Evolutionary conservation across 129 eudicot genomes (phyloP).

Genomic region (Tanacetum coccineum): DNA sequence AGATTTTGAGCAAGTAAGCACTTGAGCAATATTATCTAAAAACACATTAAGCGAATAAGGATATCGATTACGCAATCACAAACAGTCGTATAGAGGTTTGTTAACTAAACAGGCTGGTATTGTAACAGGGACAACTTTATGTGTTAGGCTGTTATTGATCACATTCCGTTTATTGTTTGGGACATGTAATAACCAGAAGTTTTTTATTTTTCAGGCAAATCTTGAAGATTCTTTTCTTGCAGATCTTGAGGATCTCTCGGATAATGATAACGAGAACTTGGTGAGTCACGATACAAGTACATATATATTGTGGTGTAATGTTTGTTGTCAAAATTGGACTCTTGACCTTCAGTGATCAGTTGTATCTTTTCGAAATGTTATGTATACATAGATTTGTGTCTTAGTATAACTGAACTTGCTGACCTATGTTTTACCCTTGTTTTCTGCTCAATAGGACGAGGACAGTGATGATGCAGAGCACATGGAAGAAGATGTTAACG

Average conservation of each 20-base stretch:
- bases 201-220: constrained; percentile 54
- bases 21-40: too few species aligned
- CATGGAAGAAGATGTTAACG: constrained; percentile 81
- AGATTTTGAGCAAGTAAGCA: too few species aligned
- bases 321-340: background rate
- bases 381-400: too few species aligned
- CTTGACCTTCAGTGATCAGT: background rate
- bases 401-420: constrained; percentile 6
- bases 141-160: background rate
- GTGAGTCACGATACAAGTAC: constrained; percentile 35
- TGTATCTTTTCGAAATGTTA: too few species aligned
- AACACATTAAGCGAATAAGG: too few species aligned
- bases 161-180: background rate
- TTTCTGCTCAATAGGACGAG: constrained; percentile 49
- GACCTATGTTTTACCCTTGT: background rate
- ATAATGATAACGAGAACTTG: constrained; percentile 64
- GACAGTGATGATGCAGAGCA: constrained; percentile 50
- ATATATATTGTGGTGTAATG: background rate
- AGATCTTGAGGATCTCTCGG: constrained; percentile 95
- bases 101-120: background rate
- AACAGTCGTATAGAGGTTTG: background rate
- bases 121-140: background rate
- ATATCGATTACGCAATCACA: too few species aligned
- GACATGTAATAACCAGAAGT: background rate
- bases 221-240: constrained; percentile 95